Base-by-base conservation (phyloP, 192 early-diverging fungal species). In the Coemansia sp. region DNA sequence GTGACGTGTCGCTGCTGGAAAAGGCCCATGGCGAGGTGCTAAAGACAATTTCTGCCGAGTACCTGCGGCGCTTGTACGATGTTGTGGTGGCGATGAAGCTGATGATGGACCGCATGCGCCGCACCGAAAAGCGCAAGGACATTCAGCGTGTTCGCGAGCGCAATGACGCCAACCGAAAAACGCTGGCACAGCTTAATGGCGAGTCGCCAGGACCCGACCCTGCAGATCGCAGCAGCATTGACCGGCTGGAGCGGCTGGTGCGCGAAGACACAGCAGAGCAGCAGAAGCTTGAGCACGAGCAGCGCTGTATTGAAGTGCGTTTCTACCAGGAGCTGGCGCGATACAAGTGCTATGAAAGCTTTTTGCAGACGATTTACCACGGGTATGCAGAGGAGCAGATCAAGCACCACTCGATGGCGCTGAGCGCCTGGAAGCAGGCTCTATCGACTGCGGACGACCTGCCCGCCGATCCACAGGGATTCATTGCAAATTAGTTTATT, bases 351-450 rank as follows among this genome's bases (percentile, higher is more conserved):
- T 72, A 72, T 62, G 70, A 72, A 52, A 60, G 65, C 55, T 79
- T 79, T 21, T 23, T 79, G 53, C 70, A 69, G 48, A 65, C 61
- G 10, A 61, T 65, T 46, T 79, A 79, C 57, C 70, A 68, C 44
- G 61, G 56, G 7, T 48, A 65, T 19, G 53, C 69, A 18, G 76
- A 68, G 21, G 76, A 72, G 50, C 76, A 72, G 55, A 72, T 79
- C 55, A 79, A 79, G 58, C 76, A 79, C 63, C 76, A 79, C 55
- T 69, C 69, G 12, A 56, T 79, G 45, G 66, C 62, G 11, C 65
- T 79, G 19, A 72, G 72, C 46, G 76, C 76, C 13, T 79, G 76
- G 76, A 68, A 65, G 43, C 76, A 79, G 58, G 76, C 76, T 10
- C 62, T 79, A 44, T 63, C 68, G 12, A 70, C 62, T 3, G 76